phyloP scores from a whole-genome alignment of 2,329 filamentous ascomycete species.

The Apiospora malaysiana region DNA sequence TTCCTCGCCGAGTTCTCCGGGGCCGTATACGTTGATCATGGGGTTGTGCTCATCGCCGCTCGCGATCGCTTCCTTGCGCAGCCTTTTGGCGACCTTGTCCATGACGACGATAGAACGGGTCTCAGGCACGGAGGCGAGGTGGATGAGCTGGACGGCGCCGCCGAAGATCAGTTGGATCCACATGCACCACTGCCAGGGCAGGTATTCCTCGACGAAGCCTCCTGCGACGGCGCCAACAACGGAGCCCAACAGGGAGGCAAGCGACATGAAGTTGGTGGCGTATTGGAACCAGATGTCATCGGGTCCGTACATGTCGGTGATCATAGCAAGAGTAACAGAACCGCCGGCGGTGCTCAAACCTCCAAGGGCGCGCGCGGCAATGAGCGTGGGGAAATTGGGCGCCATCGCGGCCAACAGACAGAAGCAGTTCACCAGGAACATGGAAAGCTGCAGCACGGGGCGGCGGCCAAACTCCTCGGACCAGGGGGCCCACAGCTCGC shows the following conservation, averaged over 20 bases:
- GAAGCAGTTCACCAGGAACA: constrained; percentile 78
- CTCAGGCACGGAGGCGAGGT: constrained; percentile 73
- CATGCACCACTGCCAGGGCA: constrained; percentile 76
- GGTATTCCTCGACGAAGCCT: constrained; percentile 70
- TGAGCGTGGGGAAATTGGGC: constrained; percentile 70
- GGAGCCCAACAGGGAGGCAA: constrained; percentile 78
- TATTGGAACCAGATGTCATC: constrained; percentile 67
- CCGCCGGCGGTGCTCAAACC: constrained; percentile 73
- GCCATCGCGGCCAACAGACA: constrained; percentile 73
- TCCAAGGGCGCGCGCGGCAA: constrained; percentile 72
- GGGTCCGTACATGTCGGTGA: constrained; percentile 73
- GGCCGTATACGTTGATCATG: constrained; percentile 56
- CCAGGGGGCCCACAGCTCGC: constrained; percentile 87
- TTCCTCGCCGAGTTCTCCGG: constrained; percentile 63
- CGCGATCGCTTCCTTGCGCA: constrained; percentile 62
- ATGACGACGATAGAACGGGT: constrained; percentile 77
- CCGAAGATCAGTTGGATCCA: constrained; percentile 85
- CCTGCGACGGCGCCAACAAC: constrained; percentile 77
- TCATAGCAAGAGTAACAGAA: constrained; percentile 74
- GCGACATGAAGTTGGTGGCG: constrained; percentile 74
- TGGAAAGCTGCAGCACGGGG: constrained; percentile 71
- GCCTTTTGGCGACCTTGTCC: constrained; percentile 76
- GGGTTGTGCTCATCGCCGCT: constrained; percentile 63
- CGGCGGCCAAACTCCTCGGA: constrained; percentile 81
- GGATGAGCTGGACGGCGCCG: constrained; percentile 68